Evolutionary conservation across 2,329 filamentous ascomycete genomes (phyloP).

Genomic region (Pseudogymnoascus sp.): DNA sequence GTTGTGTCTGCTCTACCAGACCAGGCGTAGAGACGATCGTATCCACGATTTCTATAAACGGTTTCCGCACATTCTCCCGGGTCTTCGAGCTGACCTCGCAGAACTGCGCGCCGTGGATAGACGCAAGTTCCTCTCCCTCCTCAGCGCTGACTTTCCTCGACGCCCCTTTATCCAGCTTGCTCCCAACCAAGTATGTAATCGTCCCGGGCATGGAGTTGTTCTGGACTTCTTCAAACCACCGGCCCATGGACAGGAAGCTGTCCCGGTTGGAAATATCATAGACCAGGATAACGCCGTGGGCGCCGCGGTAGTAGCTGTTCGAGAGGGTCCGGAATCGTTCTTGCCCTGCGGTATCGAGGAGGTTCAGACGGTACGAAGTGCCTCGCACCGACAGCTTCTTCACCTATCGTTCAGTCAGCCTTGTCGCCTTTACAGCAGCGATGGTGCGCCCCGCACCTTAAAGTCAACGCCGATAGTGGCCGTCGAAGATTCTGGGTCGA

Average conservation of each 20-base stretch:
- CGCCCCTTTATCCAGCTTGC: constrained; percentile 42
- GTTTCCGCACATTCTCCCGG: constrained; percentile 40
- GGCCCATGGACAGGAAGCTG: constrained; percentile 43
- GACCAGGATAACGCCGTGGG: constrained; percentile 87
- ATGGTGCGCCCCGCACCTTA: constrained; percentile 32
- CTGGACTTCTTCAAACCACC: constrained; percentile 47
- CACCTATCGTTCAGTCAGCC: constrained; percentile 28
- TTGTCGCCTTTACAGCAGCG: neutral
- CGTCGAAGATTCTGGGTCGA: constrained; percentile 45
- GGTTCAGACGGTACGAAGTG: constrained; percentile 42
- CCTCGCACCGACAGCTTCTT: constrained; percentile 46
- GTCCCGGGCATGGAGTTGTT: constrained; percentile 40
- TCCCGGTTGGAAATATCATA: constrained; percentile 74
- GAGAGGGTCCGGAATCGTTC: constrained; percentile 94
- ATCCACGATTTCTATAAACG: constrained; percentile 45
- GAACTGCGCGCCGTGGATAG: constrained; percentile 38
- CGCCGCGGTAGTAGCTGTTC: constrained; percentile 89
- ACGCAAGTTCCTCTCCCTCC: constrained; percentile 40
- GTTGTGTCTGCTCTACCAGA: constrained; percentile 27
- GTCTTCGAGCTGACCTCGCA: constrained; percentile 48
- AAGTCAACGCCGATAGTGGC: constrained; percentile 51
- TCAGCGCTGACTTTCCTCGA: constrained; percentile 37
- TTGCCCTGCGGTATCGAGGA: constrained; percentile 83
- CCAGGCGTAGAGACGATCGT: constrained; percentile 39
- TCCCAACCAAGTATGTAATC: constrained; percentile 44